These are phyloP conservation scores for Populus ilicifolia DNA, from an alignment of 345 rosid genomes.

Conservation along the genomic window DNA sequence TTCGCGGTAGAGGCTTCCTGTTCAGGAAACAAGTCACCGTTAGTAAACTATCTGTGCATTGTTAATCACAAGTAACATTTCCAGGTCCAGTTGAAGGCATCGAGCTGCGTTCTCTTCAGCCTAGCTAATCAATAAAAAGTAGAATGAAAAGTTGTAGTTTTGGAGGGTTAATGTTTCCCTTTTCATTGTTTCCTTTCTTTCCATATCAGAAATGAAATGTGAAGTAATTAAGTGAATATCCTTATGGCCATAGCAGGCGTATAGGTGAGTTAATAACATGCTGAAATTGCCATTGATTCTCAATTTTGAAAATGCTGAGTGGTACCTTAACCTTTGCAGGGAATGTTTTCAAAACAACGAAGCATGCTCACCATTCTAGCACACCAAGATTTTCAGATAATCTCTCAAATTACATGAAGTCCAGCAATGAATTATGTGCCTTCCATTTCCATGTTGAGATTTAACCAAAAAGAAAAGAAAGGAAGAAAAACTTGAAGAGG, in stretches of 20 bases:
- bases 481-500: background rate
- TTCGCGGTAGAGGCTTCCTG: slow-evolving; percentile 84
- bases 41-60: background rate
- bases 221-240: background rate
- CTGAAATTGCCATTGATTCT: background rate
- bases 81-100: background rate
- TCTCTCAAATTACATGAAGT: background rate
- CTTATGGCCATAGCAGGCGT: background rate
- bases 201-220: background rate
- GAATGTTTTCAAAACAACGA: background rate
- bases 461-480: background rate
- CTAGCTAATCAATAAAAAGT: background rate
- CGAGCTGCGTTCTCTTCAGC: background rate
- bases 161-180: background rate
- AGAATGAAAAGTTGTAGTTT: background rate
- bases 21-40: background rate
- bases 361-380: background rate
- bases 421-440: background rate
- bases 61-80: background rate
- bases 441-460: background rate
- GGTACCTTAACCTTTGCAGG: background rate
- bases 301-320: background rate
- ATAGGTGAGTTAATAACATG: background rate
- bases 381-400: background rate
- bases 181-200: background rate